Evolutionary conservation across 2,329 filamentous ascomycete species (phyloP).

Genomic region (Calonectria pseudoreteaudii): DNA sequence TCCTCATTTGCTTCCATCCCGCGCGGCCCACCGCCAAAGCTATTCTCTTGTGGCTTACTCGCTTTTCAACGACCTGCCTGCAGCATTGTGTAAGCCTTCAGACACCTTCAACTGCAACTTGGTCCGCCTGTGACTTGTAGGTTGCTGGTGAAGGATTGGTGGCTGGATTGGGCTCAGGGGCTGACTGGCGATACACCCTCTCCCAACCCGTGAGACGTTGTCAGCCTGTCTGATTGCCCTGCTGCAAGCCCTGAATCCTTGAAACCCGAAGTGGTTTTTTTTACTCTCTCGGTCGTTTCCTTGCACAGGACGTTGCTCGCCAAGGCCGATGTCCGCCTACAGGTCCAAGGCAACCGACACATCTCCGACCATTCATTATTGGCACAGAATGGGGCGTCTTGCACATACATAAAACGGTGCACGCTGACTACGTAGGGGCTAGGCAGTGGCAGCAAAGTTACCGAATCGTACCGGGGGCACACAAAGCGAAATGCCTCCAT

Average conservation of each 20-base stretch:
- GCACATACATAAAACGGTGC: background rate
- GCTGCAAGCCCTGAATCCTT: conserved; percentile 30
- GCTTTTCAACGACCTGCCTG: conserved; percentile 9
- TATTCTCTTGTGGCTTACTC: conserved; percentile 11
- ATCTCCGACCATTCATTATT: conserved; percentile 16
- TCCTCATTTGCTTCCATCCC: conserved; percentile 17
- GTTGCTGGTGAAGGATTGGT: conserved; percentile 25
- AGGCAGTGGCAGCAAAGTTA: background rate
- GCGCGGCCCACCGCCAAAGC: background rate
- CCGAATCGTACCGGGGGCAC: background rate
- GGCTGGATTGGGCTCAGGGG: conserved; percentile 37
- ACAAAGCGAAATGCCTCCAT: conserved; percentile 23
- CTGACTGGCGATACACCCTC: conserved; percentile 31
- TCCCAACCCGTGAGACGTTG: conserved; percentile 37
- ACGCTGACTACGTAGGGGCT: background rate
- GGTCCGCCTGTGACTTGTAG: conserved; percentile 9
- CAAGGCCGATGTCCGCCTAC: conserved; percentile 8
- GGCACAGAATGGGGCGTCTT: conserved; percentile 16
- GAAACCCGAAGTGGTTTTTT: conserved; percentile 7
- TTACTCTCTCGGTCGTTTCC: background rate
- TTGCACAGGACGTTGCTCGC: conserved; percentile 10
- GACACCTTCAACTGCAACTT: conserved; percentile 17
- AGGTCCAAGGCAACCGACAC: conserved; percentile 5
- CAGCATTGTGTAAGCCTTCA: conserved; percentile 20
- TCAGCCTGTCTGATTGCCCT: conserved; percentile 33